Evolutionary conservation across 768 basidiomycete species (phyloP).

Genomic region (Leccinellum albellum): DNA sequence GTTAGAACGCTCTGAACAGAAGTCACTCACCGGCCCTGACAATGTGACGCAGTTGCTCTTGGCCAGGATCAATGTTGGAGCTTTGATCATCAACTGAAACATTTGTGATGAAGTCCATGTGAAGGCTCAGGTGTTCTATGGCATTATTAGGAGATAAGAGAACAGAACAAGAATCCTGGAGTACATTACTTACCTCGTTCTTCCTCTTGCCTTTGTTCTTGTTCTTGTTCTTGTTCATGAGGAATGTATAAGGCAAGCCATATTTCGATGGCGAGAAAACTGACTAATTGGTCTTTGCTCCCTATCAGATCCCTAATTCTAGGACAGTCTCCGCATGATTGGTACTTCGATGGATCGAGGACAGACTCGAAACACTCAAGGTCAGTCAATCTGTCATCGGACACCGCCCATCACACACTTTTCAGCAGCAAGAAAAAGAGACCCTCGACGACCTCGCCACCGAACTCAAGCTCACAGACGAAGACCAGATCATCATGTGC

Average conservation of each 20-base stretch:
- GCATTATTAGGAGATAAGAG: background rate
- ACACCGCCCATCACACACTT: background rate
- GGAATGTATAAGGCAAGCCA: constrained; percentile 10
- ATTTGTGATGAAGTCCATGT: background rate
- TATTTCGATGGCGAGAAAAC: constrained; percentile 21
- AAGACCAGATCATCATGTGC: constrained; percentile 75
- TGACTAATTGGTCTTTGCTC: constrained; percentile 6
- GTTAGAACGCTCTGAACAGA: background rate
- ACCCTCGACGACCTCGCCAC: constrained; percentile 84
- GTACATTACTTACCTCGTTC: constrained; percentile 1
- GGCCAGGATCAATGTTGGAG: background rate
- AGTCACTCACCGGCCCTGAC: constrained; percentile 14
- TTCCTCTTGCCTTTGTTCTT: background rate
- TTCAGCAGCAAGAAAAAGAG: constrained; percentile 83
- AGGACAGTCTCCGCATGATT: no score
- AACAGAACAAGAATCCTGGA: background rate
- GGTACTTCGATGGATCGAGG: constrained; percentile 64
- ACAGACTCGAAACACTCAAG: constrained; percentile 68
- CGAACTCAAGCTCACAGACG: constrained; percentile 87
- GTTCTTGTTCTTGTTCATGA: background rate
- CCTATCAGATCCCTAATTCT: constrained; percentile 15
- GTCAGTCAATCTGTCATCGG: constrained; percentile 35
- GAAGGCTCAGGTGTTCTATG: constrained; percentile 11
- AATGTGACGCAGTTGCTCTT: constrained; percentile 3
- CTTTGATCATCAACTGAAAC: background rate